A percentile compares a stretch with the other conserved stretches of the same genome.
Evolutionary conservation across 1,284 basidiomycete species (phyloP).

Genomic region (Jaminaea rosea): DNA sequence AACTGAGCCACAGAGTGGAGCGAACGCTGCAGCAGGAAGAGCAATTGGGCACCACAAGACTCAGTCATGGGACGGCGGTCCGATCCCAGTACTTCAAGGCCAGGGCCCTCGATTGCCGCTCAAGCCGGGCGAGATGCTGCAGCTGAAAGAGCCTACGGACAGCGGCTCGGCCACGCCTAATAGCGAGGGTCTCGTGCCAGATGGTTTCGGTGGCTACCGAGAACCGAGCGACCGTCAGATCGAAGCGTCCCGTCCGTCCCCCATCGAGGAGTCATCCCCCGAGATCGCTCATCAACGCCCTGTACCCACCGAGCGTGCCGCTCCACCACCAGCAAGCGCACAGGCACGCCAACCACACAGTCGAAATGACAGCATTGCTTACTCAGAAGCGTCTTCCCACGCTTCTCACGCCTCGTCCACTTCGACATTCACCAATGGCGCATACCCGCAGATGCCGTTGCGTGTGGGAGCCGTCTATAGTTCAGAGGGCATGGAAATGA

Average conservation of each 20-base stretch:
- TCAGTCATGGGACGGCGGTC: neutral
- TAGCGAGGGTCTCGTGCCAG: conserved; percentile 20
- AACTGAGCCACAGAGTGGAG: neutral
- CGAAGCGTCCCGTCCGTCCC: neutral
- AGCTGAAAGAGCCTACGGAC: neutral
- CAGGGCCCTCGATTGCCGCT: neutral
- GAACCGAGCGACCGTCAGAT: neutral
- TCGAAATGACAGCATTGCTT: too few species aligned
- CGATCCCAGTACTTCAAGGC: neutral
- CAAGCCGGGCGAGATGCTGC: neutral
- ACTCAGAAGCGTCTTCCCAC: conserved; percentile 1
- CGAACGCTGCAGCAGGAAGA: too few species aligned
- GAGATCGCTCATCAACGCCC: neutral
- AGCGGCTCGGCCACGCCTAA: neutral
- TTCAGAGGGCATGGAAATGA: conserved; percentile 21
- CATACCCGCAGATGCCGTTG: neutral
- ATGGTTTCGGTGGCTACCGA: conserved; percentile 33
- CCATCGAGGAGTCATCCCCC: neutral
- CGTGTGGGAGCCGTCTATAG: conserved; percentile 32
- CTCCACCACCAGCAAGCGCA: neutral
- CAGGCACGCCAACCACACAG: neutral
- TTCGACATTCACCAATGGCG: neutral
- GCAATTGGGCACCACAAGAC: neutral
- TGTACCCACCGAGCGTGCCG: conserved; percentile 1
- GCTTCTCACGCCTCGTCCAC: conserved; percentile 9